Evolutionary conservation across 495 filamentous ascomycete species (phyloP).

Genomic region (Monascus purpureus): DNA sequence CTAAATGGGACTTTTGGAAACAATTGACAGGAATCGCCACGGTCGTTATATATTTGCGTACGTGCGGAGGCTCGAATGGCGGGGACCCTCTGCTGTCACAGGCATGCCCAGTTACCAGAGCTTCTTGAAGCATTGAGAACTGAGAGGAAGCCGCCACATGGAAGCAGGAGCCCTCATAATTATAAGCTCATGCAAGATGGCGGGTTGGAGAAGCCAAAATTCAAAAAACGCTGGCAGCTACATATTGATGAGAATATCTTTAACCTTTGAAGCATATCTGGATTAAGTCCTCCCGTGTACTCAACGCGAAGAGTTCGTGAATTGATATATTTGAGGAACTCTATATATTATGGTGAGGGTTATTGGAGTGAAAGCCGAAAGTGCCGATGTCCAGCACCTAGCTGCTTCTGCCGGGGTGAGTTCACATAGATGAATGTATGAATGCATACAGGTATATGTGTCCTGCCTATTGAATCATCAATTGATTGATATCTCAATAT

Average conservation of each 20-base stretch:
- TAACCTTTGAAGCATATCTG: slow-evolving; percentile 17
- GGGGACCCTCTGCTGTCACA: slow-evolving; percentile 7
- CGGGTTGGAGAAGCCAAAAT: slow-evolving; percentile 5
- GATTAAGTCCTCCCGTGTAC: slow-evolving; percentile 13
- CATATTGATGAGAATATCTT: slow-evolving; percentile 8
- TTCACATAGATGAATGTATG: background rate
- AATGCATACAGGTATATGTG: slow-evolving; percentile 1
- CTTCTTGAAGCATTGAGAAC: slow-evolving; percentile 2
- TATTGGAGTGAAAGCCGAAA: slow-evolving; percentile 13
- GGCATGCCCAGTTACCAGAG: slow-evolving; percentile 3
- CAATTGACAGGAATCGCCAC: slow-evolving; percentile 7
- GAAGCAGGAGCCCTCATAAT: no score
- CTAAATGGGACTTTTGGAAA: slow-evolving; percentile 10
- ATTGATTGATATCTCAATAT: no score
- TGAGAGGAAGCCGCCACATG: slow-evolving; percentile 1
- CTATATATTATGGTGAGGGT: slow-evolving; percentile 13
- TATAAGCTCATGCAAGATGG: slow-evolving; percentile 1
- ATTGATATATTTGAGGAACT: slow-evolving; percentile 22
- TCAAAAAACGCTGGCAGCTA: slow-evolving; percentile 5
- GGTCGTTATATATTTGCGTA: slow-evolving; percentile 22
- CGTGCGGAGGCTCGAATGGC: slow-evolving; percentile 17
- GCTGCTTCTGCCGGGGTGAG: slow-evolving; percentile 3
- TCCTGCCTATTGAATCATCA: no score
- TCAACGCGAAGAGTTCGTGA: background rate
- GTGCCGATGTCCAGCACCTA: slow-evolving; percentile 8